Evolutionary conservation across 371 early-diverging fungal genomes (phyloP).

Genomic region (Mortierella sp.): DNA sequence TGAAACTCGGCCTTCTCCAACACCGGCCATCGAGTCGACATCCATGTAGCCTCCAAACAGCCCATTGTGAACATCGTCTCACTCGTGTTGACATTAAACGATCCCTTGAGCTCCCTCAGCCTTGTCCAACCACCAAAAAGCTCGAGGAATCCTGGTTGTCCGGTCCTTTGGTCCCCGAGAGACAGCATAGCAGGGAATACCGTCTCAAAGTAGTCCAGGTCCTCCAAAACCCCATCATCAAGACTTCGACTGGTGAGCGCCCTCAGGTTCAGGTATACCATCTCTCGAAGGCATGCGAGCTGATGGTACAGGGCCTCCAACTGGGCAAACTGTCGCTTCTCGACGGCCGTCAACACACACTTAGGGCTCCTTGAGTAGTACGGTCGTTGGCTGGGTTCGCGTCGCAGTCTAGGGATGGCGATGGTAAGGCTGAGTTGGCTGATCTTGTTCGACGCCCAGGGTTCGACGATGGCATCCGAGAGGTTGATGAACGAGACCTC

Average conservation of each 20-base stretch:
- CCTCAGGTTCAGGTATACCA: neutral
- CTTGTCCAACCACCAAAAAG: neutral
- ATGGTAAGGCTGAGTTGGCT: neutral
- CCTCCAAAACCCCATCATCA: neutral
- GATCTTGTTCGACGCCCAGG: neutral
- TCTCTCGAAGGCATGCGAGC: neutral
- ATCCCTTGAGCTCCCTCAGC: neutral
- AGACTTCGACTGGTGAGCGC: neutral
- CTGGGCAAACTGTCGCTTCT: neutral
- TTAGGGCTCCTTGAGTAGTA: neutral
- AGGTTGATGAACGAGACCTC: neutral
- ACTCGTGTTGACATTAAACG: neutral
- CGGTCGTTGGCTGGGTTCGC: neutral
- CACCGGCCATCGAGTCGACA: neutral
- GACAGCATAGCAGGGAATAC: neutral
- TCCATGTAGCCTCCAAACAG: neutral
- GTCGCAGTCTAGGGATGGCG: neutral
- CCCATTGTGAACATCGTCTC: neutral
- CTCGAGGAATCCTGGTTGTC: neutral
- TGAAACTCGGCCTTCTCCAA: constrained; percentile 2
- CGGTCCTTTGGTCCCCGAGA: neutral
- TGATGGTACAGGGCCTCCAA: neutral
- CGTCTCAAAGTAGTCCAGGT: neutral
- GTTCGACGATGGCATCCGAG: neutral
- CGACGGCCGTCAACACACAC: neutral